These are phyloP conservation scores for Chaetomiaceae sp. DNA, from an alignment of 2,329 filamentous ascomycete species.

Conservation along the genomic window DNA sequence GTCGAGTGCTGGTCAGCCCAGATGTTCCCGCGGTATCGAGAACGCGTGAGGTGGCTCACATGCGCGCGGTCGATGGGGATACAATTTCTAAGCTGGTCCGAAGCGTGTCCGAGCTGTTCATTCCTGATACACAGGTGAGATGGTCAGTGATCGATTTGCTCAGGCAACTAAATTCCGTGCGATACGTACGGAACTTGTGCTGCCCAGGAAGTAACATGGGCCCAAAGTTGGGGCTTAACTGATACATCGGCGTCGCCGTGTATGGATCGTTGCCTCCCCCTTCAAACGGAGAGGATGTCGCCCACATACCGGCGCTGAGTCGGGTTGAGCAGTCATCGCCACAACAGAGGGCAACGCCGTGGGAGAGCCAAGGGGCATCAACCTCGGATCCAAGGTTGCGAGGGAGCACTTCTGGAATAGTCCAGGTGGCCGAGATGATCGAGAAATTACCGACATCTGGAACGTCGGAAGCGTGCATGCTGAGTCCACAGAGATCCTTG, in stretches of 20 bases:
- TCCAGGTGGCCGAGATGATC: neutral
- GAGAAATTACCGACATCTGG: slow-evolving; percentile 3
- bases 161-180: too few species aligned
- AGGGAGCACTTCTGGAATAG: neutral
- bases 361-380: neutral
- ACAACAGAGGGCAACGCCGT: slow-evolving; percentile 5
- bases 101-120: neutral
- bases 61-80: neutral
- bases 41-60: neutral
- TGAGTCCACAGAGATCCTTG: slow-evolving; percentile 6
- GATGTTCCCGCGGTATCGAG: neutral
- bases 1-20: neutral
- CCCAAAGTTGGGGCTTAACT: neutral
- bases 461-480: slow-evolving; percentile 5
- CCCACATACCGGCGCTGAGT: neutral
- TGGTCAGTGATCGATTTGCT: too few species aligned
- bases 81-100: neutral
- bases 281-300: too few species aligned
- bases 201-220: accelerated
- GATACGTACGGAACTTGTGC: neutral
- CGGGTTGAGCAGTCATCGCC: slow-evolving; percentile 10
- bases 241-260: neutral
- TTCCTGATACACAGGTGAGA: too few species aligned
- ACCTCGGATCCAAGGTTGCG: too few species aligned
- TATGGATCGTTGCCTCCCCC: too few species aligned